These are phyloP conservation scores for Salvia sclarea DNA, from an alignment of 305 asterid genomes.

Conservation along the genomic window DNA sequence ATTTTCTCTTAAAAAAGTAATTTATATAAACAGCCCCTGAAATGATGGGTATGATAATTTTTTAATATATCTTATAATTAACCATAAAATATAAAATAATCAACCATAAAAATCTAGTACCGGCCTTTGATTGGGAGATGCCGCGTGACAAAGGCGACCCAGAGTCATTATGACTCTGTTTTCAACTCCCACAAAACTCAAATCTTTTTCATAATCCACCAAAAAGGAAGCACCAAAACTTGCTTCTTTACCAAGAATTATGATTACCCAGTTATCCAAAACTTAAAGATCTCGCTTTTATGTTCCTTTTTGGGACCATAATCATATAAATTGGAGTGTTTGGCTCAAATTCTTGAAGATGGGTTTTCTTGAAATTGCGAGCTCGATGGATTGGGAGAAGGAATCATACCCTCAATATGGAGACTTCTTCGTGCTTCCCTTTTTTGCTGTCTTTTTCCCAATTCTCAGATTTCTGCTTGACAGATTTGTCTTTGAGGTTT, in stretches of 20 bases:
- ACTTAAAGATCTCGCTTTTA: background rate
- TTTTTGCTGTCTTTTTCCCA: constrained; percentile 59
- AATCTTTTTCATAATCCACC: constrained; percentile 16
- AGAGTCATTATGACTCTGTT: constrained; percentile 23
- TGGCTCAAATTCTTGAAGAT: constrained; percentile 25
- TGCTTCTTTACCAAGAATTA: constrained; percentile 16
- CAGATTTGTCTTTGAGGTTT: constrained; percentile 79
- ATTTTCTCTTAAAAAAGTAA: no score
- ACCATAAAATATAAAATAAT: no score
- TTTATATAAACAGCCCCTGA: no score
- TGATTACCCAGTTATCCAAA: background rate
- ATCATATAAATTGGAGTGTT: background rate
- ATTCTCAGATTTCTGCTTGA: constrained; percentile 64
- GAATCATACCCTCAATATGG: constrained; percentile 60
- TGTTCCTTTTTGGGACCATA: background rate
- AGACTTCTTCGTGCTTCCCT: constrained; percentile 59
- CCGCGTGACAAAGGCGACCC: constrained; percentile 20
- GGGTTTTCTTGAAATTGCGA: constrained; percentile 44
- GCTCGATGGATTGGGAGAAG: constrained; percentile 49
- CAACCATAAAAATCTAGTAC: background rate
- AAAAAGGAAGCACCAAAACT: constrained; percentile 1
- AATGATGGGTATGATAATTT: no score
- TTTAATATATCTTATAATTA: no score
- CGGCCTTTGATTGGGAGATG: background rate
- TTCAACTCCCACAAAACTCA: background rate